Conservation (phyloP, 164 flowering plant species). For the Macadamia tetraphylla region DNA sequence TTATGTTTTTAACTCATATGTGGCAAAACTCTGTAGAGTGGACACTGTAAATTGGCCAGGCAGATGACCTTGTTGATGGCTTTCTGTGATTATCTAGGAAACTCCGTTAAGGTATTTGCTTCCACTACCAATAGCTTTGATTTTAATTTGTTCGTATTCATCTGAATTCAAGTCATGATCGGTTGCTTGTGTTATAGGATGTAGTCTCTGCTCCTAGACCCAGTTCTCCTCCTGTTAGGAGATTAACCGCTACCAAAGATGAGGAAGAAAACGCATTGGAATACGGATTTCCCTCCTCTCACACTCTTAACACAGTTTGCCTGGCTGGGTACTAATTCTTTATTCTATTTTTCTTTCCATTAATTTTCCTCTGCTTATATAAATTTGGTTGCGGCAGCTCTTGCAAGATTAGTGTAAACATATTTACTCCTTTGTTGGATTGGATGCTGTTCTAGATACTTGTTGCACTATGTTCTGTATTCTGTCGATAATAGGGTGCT, state of each 20-base stretch:
- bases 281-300: slow-evolving; percentile 98
- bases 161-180: not conserved
- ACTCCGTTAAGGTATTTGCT: slow-evolving; percentile 65
- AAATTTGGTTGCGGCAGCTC: not conserved
- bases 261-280: slow-evolving; percentile 94
- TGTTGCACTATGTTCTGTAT: slow-evolving; percentile 47
- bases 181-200: slow-evolving; percentile 45
- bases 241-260: slow-evolving; percentile 78
- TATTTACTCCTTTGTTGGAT: not conserved
- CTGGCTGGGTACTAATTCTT: slow-evolving; percentile 65
- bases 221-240: slow-evolving; percentile 80
- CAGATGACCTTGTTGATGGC: slow-evolving; percentile 98
- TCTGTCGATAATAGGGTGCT: slow-evolving; percentile 25
- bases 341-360: not conserved
- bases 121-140: not conserved
- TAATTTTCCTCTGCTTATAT: not conserved
- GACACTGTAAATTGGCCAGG: slow-evolving; percentile 92
- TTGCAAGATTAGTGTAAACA: not conserved
- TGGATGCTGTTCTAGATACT: slow-evolving; percentile 40
- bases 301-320: slow-evolving; percentile 95
- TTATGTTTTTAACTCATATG: not conserved
- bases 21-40: slow-evolving; percentile 60
- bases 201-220: slow-evolving; percentile 93
- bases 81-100: slow-evolving; percentile 90
- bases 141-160: not conserved